A percentile compares a stretch with the other conserved stretches of the same genome.
Conservation (phyloP, 108 stramenopile genomes). For the Fistulifera pelliculosa region DNA sequence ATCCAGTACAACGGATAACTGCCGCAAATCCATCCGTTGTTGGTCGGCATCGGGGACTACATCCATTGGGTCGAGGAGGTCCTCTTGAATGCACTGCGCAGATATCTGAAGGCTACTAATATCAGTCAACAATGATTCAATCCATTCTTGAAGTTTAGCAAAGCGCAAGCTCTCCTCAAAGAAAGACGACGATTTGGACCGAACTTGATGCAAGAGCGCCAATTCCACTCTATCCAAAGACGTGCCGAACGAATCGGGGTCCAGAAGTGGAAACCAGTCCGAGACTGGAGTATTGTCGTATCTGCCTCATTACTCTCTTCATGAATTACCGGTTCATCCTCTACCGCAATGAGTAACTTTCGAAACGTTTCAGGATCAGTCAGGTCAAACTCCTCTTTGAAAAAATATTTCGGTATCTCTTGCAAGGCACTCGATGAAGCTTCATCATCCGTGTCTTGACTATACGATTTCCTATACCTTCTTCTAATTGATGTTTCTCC, state of each 20-base stretch:
- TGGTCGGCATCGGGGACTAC: constrained; percentile 40
- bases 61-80: constrained; percentile 42
- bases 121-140: constrained; percentile 51
- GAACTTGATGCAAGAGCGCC: constrained; percentile 69
- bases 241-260: constrained; percentile 51
- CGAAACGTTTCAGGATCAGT: constrained; percentile 73
- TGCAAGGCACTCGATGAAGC: not conserved
- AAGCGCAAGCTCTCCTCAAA: constrained; percentile 86
- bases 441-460: constrained; percentile 1
- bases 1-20: constrained; percentile 53
- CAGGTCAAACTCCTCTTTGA: constrained; percentile 60
- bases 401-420: constrained; percentile 61
- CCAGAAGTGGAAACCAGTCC: constrained; percentile 7
- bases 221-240: constrained; percentile 75
- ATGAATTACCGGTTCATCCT: constrained; percentile 24
- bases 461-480: constrained; percentile 1
- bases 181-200: constrained; percentile 60
- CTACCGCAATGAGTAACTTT: constrained; percentile 41
- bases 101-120: constrained; percentile 40
- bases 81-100: constrained; percentile 26
- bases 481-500: not conserved
- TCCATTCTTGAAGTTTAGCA: constrained; percentile 54
- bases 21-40: constrained; percentile 44
- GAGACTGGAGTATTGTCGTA: constrained; percentile 5
- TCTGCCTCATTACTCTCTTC: constrained; percentile 16